These are phyloP conservation scores for Diaporthe australafricana DNA, from an alignment of 2,329 filamentous ascomycete genomes.

Conservation along the genomic window DNA sequence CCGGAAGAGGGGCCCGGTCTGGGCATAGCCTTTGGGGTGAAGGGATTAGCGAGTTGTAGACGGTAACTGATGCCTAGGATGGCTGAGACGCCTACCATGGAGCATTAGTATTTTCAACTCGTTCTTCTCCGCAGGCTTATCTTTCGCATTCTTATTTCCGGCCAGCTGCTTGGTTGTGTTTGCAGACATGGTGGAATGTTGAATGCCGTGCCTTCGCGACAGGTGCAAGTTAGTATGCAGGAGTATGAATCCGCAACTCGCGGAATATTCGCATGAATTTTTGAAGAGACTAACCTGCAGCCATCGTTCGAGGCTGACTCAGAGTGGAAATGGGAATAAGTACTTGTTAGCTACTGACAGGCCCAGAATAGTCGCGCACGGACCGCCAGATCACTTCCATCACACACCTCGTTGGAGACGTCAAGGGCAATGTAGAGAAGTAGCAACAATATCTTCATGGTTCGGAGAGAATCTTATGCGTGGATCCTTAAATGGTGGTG, in stretches of 20 bases:
- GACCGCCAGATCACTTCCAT: not conserved
- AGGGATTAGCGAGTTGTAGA: not conserved
- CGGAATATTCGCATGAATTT: constrained; percentile 20
- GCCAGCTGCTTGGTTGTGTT: constrained; percentile 5
- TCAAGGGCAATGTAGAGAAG: not conserved
- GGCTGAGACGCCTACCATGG: constrained; percentile 8
- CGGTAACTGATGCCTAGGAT: not conserved
- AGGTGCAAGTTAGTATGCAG: not conserved
- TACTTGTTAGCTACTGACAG: not conserved
- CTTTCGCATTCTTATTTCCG: not conserved
- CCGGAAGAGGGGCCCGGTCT: constrained; percentile 28
- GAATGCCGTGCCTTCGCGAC: not conserved
- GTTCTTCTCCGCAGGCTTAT: constrained; percentile 24
- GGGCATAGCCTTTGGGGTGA: constrained; percentile 28
- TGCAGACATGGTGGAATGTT: constrained; percentile 8
- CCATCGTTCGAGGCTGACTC: constrained; percentile 26
- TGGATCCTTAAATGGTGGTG: too few relatives aligned
- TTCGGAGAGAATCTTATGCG: too few relatives aligned
- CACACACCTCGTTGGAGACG: not conserved
- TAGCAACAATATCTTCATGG: not conserved
- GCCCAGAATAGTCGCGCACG: constrained; percentile 19
- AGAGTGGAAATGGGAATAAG: not conserved
- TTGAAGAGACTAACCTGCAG: not conserved
- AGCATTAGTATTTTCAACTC: constrained; percentile 35
- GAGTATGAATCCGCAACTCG: not conserved